Conservation (phyloP, 768 basidiomycete genomes). For the Scleroderma citrinum region DNA sequence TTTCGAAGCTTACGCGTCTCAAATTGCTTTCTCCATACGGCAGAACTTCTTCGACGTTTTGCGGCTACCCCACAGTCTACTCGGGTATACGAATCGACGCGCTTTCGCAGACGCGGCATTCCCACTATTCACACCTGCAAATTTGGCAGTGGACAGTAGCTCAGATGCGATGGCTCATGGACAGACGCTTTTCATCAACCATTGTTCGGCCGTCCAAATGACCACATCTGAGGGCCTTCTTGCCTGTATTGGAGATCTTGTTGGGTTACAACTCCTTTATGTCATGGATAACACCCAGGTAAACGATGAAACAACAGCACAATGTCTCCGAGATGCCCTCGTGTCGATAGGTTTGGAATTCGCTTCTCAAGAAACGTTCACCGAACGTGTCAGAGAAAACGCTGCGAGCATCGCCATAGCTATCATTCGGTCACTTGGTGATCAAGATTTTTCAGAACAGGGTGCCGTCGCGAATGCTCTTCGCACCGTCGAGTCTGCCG, state of each 20-base stretch:
- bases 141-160: slow-evolving; percentile 43
- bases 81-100: slow-evolving; percentile 68
- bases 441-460: slow-evolving; percentile 53
- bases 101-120: slow-evolving; percentile 68
- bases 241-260: slow-evolving; percentile 63
- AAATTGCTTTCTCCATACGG: slow-evolving; percentile 65
- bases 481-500: slow-evolving; percentile 27
- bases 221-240: slow-evolving; percentile 44
- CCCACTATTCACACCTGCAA: slow-evolving; percentile 57
- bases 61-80: slow-evolving; percentile 58
- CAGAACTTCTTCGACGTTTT: slow-evolving; percentile 46
- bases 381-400: slow-evolving; percentile 34
- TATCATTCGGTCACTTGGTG: slow-evolving; percentile 58
- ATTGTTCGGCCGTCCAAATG: slow-evolving; percentile 58
- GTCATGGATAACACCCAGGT: slow-evolving; percentile 33
- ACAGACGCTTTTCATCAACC: slow-evolving; percentile 44
- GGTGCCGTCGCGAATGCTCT: slow-evolving; percentile 48
- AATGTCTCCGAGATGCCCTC: slow-evolving; percentile 33
- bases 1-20: slow-evolving; percentile 74
- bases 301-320: slow-evolving; percentile 13
- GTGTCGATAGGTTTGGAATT: slow-evolving; percentile 27
- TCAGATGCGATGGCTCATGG: slow-evolving; percentile 31
- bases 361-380: slow-evolving; percentile 28
- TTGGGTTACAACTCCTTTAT: slow-evolving; percentile 54
- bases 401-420: slow-evolving; percentile 53